Percentiles rank a stretch among this genome's conserved stretches.
Evolutionary conservation across 2,329 filamentous ascomycete genomes (phyloP).

Genomic region (Exophiala sp.): DNA sequence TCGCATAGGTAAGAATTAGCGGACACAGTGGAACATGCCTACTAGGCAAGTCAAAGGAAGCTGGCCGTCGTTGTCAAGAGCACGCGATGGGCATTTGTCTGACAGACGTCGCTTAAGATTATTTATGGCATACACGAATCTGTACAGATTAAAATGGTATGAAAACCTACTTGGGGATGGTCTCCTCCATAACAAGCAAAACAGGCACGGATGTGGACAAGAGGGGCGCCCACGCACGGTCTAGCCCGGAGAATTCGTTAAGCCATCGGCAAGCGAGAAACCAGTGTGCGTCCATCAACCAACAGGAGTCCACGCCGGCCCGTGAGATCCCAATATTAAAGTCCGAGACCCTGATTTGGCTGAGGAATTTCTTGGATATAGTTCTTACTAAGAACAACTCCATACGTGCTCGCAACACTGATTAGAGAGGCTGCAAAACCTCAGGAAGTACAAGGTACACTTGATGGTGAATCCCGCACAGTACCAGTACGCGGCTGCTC

Average conservation of each 20-base stretch:
- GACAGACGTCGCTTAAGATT: slow-evolving; percentile 11
- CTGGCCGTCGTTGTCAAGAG: neutral
- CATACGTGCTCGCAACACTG: neutral
- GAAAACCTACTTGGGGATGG: too few species aligned
- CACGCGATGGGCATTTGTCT: slow-evolving; percentile 14
- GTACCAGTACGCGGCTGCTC: too few species aligned
- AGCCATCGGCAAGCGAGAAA: slow-evolving; percentile 22
- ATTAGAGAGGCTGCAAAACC: neutral
- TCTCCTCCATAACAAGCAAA: too few species aligned
- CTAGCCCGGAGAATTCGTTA: slow-evolving; percentile 17
- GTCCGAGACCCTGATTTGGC: slow-evolving; percentile 30
- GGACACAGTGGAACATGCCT: neutral
- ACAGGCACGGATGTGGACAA: too few species aligned
- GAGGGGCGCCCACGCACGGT: neutral
- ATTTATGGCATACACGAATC: slow-evolving; percentile 2
- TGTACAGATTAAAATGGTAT: too few species aligned
- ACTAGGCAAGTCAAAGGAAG: neutral
- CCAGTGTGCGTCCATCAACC: slow-evolving; percentile 15
- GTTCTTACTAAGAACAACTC: neutral
- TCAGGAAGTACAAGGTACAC: neutral
- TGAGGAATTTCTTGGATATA: slow-evolving; percentile 2
- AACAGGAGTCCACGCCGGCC: slow-evolving; percentile 14
- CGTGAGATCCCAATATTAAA: slow-evolving; percentile 7
- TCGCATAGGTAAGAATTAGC: neutral
- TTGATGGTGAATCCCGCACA: too few species aligned